phyloP scores from a whole-genome alignment of 345 rosid genomes.

The Trapa incisa region DNA sequence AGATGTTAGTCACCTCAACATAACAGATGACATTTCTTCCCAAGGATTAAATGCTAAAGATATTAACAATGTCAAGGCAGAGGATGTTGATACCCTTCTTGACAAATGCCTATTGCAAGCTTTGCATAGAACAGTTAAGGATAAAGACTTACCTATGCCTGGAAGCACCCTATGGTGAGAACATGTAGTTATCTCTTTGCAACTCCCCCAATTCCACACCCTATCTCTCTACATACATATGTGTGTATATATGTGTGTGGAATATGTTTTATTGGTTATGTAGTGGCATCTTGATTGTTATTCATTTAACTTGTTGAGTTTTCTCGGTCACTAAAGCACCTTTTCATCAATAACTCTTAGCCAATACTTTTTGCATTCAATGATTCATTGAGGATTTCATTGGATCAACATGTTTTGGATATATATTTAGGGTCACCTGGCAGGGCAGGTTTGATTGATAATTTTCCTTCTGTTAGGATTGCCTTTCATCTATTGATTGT shows the following conservation, averaged over 20 bases:
- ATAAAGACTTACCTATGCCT: slow-evolving; percentile 87
- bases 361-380: neutral
- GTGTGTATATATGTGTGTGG: too few species aligned
- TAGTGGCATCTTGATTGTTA: neutral
- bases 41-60: slow-evolving; percentile 33
- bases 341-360: neutral
- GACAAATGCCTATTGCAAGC: slow-evolving; percentile 95
- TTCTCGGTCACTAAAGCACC: neutral
- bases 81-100: slow-evolving; percentile 65
- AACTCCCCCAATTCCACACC: neutral
- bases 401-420: neutral
- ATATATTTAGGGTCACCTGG: neutral
- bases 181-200: neutral
- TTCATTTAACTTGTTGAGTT: neutral
- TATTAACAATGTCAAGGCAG: slow-evolving; percentile 32
- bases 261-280: neutral
- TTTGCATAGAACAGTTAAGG: slow-evolving; percentile 69
- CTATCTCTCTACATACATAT: neutral
- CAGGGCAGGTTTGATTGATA: neutral
- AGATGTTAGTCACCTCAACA: slow-evolving; percentile 30
- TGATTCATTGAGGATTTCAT: neutral
- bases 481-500: neutral
- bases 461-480: neutral
- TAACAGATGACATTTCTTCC: slow-evolving; percentile 23
- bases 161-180: slow-evolving; percentile 88